Conservation (phyloP, 345 rosid species). For the Euclidium syriacum region DNA sequence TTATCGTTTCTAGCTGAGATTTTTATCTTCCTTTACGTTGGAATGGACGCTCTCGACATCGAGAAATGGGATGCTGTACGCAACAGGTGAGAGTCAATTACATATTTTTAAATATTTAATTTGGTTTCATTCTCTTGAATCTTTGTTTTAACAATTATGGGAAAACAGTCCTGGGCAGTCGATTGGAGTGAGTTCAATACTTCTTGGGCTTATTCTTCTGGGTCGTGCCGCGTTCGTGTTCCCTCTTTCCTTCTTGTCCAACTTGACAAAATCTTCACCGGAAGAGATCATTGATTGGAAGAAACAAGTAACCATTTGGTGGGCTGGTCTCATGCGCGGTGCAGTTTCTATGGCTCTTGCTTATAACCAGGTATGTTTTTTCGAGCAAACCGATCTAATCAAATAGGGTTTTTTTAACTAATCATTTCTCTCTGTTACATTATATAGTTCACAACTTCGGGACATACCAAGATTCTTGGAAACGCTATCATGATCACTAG, state of each 20-base stretch:
- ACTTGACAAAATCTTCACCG: constrained; percentile 65
- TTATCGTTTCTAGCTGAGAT: constrained; percentile 89
- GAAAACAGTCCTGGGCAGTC: constrained; percentile 85
- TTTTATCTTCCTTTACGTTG: constrained; percentile 94
- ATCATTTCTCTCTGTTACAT: neutral
- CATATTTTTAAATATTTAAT: neutral
- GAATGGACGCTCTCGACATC: constrained; percentile 96
- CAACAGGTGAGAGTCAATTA: constrained; percentile 47
- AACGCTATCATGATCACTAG: constrained; percentile 94
- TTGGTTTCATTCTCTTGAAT: neutral
- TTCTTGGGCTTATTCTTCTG: constrained; percentile 66
- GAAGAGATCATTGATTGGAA: constrained; percentile 49
- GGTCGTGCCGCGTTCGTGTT: constrained; percentile 94
- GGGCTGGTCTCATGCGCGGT: constrained; percentile 99
- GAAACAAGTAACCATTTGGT: constrained; percentile 94
- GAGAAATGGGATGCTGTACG: constrained; percentile 84
- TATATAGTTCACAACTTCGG: constrained; percentile 67
- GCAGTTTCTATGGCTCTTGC: constrained; percentile 99
- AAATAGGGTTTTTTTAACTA: neutral
- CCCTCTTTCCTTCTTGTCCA: constrained; percentile 79
- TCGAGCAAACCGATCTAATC: neutral
- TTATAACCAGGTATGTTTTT: constrained; percentile 65
- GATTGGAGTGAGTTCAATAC: constrained; percentile 64
- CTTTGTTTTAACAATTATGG: constrained; percentile 3
- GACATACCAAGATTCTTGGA: constrained; percentile 54